Conservation (phyloP, 257 asterid species). For the Capsicum chinense region DNA sequence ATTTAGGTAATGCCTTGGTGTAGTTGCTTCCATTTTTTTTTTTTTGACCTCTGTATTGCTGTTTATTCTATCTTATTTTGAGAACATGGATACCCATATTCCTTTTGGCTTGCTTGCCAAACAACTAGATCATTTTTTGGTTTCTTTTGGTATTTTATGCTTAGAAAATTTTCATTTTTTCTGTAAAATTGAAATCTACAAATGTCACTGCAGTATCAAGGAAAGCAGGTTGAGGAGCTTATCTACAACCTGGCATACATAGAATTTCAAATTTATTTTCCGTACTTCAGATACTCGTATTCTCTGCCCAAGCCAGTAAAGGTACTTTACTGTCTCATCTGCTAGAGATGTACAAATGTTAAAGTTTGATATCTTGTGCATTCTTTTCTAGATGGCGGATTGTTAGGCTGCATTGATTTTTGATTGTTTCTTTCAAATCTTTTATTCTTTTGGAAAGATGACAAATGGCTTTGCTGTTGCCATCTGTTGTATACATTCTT, state of each 20-base stretch:
- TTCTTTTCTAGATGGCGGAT: slow-evolving; percentile 19
- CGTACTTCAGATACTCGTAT: slow-evolving; percentile 43
- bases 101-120: neutral
- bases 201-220: slow-evolving; percentile 63
- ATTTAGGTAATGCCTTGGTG: neutral
- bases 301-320: slow-evolving; percentile 47
- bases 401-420: neutral
- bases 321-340: slow-evolving; percentile 50
- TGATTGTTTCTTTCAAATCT: neutral
- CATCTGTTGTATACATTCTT: neutral
- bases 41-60: neutral
- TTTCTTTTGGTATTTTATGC: neutral
- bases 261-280: slow-evolving; percentile 46
- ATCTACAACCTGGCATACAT: slow-evolving; percentile 47
- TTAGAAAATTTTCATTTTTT: neutral
- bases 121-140: neutral
- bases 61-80: neutral
- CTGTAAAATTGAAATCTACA: slow-evolving; percentile 36
- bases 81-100: neutral
- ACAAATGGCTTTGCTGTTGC: neutral
- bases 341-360: slow-evolving; percentile 24
- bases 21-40: neutral
- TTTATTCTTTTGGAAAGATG: neutral
- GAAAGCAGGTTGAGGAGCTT: slow-evolving; percentile 67
- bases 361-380: slow-evolving; percentile 19